Conservation (phyloP, 805 yeast species). For the Jamesozyma hellenica region DNA sequence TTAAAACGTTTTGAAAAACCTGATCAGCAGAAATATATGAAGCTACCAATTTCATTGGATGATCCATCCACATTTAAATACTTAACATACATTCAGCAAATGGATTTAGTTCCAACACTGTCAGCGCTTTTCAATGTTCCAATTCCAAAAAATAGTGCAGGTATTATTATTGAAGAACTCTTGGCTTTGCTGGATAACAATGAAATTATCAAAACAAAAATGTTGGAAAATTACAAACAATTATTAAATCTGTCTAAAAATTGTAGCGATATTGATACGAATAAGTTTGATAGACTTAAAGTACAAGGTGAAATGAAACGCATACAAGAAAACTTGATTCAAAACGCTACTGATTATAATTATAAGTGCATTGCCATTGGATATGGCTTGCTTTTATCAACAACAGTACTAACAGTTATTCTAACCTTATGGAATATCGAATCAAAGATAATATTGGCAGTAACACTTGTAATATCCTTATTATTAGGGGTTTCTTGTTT, state of each 20-base stretch:
- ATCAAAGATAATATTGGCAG: conserved; percentile 3
- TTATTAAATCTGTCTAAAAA: conserved; percentile 29
- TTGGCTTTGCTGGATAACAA: conserved; percentile 41
- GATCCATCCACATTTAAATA: conserved; percentile 41
- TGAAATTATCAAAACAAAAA: conserved; percentile 24
- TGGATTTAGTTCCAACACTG: conserved; percentile 87
- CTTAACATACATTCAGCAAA: conserved; percentile 59
- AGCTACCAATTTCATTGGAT: conserved; percentile 27
- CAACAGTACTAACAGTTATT: conserved; percentile 5
- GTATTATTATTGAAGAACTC: conserved; percentile 53
- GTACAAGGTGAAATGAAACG: conserved; percentile 32
- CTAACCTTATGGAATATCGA: conserved; percentile 1
- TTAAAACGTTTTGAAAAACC: conserved; percentile 30
- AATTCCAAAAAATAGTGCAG: conserved; percentile 81
- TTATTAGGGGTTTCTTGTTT: conserved; percentile 49
- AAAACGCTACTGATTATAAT: conserved; percentile 65
- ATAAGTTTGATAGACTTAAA: conserved; percentile 8
- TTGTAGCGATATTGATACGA: conserved; percentile 1
- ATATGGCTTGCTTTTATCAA: conserved; percentile 13
- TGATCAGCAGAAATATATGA: conserved; percentile 6
- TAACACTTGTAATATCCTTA: conserved; percentile 23
- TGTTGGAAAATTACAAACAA: conserved; percentile 48
- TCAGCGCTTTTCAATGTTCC: conserved; percentile 77
- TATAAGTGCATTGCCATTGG: conserved; percentile 37
- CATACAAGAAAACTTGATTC: conserved; percentile 43